Percentiles rank a stretch among this genome's conserved stretches.
These are phyloP conservation scores for Colletotrichum tamarilloi DNA, from an alignment of 2,329 filamentous ascomycete genomes.

Conservation along the genomic window DNA sequence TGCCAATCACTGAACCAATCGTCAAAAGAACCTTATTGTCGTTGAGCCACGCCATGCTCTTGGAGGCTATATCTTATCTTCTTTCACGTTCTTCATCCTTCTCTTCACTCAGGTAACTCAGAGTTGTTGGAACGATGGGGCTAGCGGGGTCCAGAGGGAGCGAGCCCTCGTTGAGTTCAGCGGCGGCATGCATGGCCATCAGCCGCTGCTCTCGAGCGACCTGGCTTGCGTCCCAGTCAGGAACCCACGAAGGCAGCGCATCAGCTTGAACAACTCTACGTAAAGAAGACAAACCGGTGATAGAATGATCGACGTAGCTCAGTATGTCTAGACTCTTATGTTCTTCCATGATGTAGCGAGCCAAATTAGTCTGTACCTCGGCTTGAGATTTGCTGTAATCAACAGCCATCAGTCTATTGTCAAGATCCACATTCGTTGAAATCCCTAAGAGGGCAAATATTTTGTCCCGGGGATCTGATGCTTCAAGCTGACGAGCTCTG, in stretches of 20 bases:
- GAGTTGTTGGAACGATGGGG: background rate
- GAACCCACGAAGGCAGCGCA: background rate
- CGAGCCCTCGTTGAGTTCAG: background rate
- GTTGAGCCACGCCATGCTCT: background rate
- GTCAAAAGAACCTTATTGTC: background rate
- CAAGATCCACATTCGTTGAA: background rate
- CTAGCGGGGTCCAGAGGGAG: background rate
- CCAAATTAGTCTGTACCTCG: background rate
- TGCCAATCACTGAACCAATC: background rate
- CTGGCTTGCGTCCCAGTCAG: background rate
- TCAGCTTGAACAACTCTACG: background rate
- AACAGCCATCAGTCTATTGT: background rate
- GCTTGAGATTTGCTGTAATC: background rate
- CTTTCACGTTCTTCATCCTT: background rate
- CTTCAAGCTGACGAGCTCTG: background rate
- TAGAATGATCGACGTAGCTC: background rate
- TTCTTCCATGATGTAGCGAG: background rate
- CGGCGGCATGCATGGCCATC: no score
- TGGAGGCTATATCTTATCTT: background rate
- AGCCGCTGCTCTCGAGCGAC: background rate
- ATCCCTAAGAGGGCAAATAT: background rate
- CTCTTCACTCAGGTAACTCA: background rate
- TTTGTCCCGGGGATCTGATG: background rate
- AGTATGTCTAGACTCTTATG: background rate
- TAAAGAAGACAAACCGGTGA: background rate